A percentile compares a stretch with the other conserved stretches of the same genome.
Evolutionary conservation across 495 filamentous ascomycete species (phyloP).

Genomic region (Immersiella caudata): DNA sequence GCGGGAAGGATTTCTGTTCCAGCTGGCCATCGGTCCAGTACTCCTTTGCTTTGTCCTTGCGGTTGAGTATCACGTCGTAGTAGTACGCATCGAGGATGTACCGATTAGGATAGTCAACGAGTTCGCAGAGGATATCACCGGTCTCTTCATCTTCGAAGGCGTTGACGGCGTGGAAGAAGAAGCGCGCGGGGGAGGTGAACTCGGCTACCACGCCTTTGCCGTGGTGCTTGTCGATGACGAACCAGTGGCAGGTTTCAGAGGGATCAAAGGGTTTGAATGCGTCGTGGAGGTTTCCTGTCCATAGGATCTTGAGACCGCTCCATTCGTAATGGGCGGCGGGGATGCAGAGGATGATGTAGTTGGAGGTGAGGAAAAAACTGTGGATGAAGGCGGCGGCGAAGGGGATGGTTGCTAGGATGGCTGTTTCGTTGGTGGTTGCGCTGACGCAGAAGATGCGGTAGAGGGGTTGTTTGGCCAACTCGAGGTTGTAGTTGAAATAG

Average conservation of each 20-base stretch:
- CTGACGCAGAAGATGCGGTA: slow-evolving; percentile 70
- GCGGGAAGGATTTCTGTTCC: slow-evolving; percentile 41
- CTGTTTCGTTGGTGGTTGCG: slow-evolving; percentile 62
- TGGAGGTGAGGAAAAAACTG: slow-evolving; percentile 67
- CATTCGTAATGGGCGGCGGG: slow-evolving; percentile 55
- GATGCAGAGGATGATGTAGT: slow-evolving; percentile 67
- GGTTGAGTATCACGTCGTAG: slow-evolving; percentile 61
- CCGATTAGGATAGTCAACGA: slow-evolving; percentile 56
- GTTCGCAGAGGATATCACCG: slow-evolving; percentile 52
- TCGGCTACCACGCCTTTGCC: slow-evolving; percentile 59
- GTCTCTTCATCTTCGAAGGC: slow-evolving; percentile 61
- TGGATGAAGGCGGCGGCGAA: slow-evolving; percentile 65
- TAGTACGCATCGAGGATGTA: slow-evolving; percentile 60
- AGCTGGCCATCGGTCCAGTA: slow-evolving; percentile 39
- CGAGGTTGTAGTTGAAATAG: slow-evolving; percentile 77
- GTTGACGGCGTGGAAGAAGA: slow-evolving; percentile 78
- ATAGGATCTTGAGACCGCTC: slow-evolving; percentile 55
- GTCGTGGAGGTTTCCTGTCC: slow-evolving; percentile 60
- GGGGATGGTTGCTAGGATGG: slow-evolving; percentile 69
- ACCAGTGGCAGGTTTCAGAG: slow-evolving; percentile 61
- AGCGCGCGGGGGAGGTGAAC: slow-evolving; percentile 64
- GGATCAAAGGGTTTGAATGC: slow-evolving; percentile 57
- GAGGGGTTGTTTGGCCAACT: slow-evolving; percentile 35
- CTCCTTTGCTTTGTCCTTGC: slow-evolving; percentile 26
- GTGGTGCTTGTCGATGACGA: slow-evolving; percentile 62